phyloP scores from a whole-genome alignment of 768 basidiomycete genomes.

The Xerocomellus chrysenteron region DNA sequence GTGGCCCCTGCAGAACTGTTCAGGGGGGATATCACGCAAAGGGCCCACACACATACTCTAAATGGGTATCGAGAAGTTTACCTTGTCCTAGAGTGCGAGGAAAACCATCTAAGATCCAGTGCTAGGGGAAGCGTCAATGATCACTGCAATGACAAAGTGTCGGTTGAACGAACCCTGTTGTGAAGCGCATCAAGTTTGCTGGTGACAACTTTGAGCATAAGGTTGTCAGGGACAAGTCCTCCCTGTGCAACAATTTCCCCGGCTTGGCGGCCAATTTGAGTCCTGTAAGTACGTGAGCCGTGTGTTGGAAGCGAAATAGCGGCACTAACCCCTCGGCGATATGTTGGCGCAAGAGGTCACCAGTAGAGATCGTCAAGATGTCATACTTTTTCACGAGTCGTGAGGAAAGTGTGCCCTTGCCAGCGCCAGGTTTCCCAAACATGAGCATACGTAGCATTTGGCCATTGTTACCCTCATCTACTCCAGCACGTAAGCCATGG shows the following conservation, averaged over 20 bases:
- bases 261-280: constrained; percentile 69
- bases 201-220: constrained; percentile 76
- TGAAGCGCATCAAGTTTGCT: constrained; percentile 65
- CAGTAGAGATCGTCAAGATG: constrained; percentile 74
- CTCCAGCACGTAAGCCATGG: constrained; percentile 39
- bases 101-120: constrained; percentile 93
- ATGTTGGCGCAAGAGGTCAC: constrained; percentile 83
- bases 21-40: not conserved
- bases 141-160: not conserved
- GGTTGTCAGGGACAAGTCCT: constrained; percentile 71
- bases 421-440: constrained; percentile 67
- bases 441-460: constrained; percentile 48
- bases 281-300: constrained; percentile 38
- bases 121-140: constrained; percentile 40
- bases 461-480: constrained; percentile 20
- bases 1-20: constrained; percentile 45
- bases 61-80: constrained; percentile 70
- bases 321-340: constrained; percentile 53
- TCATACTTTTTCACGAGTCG: constrained; percentile 80
- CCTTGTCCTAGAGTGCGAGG: constrained; percentile 88
- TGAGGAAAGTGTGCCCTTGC: constrained; percentile 81
- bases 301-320: not conserved
- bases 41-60: constrained; percentile 48
- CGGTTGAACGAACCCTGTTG: constrained; percentile 52
- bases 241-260: constrained; percentile 80